Base-by-base conservation (phyloP, 257 asterid genomes). In the Jaltomata sinuosa region DNA sequence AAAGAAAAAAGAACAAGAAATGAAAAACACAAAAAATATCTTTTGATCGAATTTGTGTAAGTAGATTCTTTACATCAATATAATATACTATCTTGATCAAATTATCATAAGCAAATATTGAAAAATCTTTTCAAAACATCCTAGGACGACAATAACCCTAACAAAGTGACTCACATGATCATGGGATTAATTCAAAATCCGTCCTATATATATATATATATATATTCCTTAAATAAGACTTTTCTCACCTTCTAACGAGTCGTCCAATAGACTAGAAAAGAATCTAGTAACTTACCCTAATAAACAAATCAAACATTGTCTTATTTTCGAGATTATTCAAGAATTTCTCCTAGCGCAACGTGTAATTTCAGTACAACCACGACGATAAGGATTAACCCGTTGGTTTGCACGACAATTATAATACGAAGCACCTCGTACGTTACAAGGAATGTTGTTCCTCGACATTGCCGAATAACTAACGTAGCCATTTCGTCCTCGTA, bases 361-460 rank as follows among this genome's bases (percentile, higher is more conserved):
- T 34, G 88, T 78, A n/a, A 86, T 83, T 3, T 11, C 29, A 50
- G 29, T 27, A 61, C 86, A 86, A 9, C 88, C 88, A 45, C 86
- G 50, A 1, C 38, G 80, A 19, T 86, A 85, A 34, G 86, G 88
- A 53, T 86, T 77, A 40, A 14, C 80, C 3, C 14, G 6, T 31
- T 68, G 53, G 9, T 77, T 80, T 16, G 42, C 21, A 25, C 8
- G 65, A 47, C 88, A 86, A 64, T 86, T 86, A 34, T 86, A 86
- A 53, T 83, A 86, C 38, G 88, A 86, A 29, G 61, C 42, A 36
- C 88, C 88, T 53, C 84, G 72, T 3, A 6, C 38, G 1, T 42
- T 16, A 67, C 88, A 86, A 36, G 86, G 86, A 38, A 86, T 42
- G 49, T 40, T 76, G 72, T 50, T 32, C n/a, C 31, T 27, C 7